These are phyloP conservation scores for Zygosaccharomyces siamensis DNA, from an alignment of 805 yeast species.

Conservation along the genomic window DNA sequence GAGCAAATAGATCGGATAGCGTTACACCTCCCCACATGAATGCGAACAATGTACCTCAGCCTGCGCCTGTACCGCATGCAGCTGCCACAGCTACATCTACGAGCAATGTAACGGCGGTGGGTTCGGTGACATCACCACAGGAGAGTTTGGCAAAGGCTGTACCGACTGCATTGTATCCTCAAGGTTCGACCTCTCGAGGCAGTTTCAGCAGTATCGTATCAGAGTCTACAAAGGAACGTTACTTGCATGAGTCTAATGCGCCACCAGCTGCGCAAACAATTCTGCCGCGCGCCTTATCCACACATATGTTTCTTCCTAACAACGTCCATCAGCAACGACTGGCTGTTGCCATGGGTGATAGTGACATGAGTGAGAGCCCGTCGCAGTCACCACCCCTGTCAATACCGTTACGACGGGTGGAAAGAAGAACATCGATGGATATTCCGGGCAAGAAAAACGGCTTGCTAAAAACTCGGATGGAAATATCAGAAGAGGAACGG, in stretches of 20 bases:
- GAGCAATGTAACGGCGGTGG: slow-evolving; percentile 28
- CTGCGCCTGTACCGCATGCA: slow-evolving; percentile 2
- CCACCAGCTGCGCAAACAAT: slow-evolving; percentile 57
- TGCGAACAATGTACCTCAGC: background rate
- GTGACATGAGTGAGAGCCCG: background rate
- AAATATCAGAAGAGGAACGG: slow-evolving; percentile 31
- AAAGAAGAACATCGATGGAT: slow-evolving; percentile 32
- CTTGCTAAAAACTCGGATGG: slow-evolving; percentile 32
- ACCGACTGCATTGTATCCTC: slow-evolving; percentile 2
- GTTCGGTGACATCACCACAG: slow-evolving; percentile 29
- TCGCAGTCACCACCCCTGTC: background rate
- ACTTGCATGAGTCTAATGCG: slow-evolving; percentile 47
- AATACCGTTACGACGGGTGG: background rate
- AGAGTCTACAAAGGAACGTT: slow-evolving; percentile 34
- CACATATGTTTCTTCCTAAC: slow-evolving; percentile 59
- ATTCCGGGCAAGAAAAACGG: slow-evolving; percentile 31
- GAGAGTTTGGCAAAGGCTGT: slow-evolving; percentile 4
- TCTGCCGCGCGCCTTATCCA: slow-evolving; percentile 55
- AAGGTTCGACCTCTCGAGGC: slow-evolving; percentile 8
- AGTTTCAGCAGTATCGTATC: slow-evolving; percentile 36
- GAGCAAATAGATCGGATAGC: slow-evolving; percentile 1
- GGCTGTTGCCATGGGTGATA: slow-evolving; percentile 17
- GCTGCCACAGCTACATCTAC: slow-evolving; percentile 2
- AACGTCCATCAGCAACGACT: slow-evolving; percentile 29
- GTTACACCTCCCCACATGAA: background rate